Percentiles rank a stretch among this genome's conserved stretches.
These are phyloP conservation scores for Aspergillus biplanus DNA, from an alignment of 495 filamentous ascomycete genomes.

Conservation along the genomic window DNA sequence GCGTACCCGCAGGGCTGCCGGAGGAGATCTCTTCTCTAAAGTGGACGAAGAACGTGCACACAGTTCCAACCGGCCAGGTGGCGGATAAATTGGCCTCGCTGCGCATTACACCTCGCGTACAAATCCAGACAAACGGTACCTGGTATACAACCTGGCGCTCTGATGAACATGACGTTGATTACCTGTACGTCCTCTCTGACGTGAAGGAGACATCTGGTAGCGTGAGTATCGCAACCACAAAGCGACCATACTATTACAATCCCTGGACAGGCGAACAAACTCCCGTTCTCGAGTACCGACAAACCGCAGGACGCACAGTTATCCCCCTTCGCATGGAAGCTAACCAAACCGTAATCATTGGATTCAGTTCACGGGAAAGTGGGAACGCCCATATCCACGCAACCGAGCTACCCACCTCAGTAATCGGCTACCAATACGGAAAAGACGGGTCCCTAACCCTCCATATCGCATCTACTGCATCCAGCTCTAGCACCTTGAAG, in stretches of 20 bases:
- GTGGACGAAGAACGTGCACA: constrained; percentile 26
- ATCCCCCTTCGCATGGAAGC: background rate
- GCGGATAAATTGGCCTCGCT: constrained; percentile 31
- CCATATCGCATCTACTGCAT: background rate
- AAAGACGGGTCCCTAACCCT: background rate
- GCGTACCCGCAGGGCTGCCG: no score
- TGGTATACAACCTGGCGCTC: background rate
- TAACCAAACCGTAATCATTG: background rate
- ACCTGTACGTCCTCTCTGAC: background rate
- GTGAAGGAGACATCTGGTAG: background rate
- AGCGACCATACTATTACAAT: background rate
- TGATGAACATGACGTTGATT: background rate
- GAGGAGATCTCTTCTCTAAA: constrained; percentile 19
- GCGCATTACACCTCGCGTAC: background rate
- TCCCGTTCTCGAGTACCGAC: background rate
- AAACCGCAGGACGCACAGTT: background rate
- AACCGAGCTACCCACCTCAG: background rate
- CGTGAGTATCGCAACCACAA: background rate
- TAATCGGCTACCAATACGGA: background rate
- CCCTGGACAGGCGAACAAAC: background rate
- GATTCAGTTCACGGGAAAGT: background rate
- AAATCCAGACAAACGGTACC: background rate
- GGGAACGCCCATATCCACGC: background rate
- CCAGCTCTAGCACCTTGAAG: background rate
- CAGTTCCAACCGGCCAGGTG: constrained; percentile 16